Evolutionary conservation across 2,329 filamentous ascomycete species (phyloP).

Genomic region (Endoconidiophora laricicola): DNA sequence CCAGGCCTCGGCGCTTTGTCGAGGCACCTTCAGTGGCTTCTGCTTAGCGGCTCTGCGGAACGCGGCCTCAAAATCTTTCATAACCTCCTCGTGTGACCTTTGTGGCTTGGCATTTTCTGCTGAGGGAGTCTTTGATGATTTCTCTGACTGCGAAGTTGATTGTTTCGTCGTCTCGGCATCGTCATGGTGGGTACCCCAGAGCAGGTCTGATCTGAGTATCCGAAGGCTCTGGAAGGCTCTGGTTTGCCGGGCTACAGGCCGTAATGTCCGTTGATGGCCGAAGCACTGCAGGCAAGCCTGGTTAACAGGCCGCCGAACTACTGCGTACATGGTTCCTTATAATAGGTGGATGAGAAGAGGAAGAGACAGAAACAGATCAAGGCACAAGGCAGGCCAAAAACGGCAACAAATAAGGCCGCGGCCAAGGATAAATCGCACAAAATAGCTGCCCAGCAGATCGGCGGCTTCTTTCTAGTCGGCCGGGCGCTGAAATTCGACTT

Average conservation of each 20-base stretch:
- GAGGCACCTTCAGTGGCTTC: slow-evolving; percentile 1
- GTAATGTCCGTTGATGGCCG: background rate
- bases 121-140: too few relatives aligned
- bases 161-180: background rate
- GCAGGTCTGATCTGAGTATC: background rate
- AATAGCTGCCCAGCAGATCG: too few relatives aligned
- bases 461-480: too few relatives aligned
- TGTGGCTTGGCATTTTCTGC: background rate
- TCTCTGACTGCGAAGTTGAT: background rate
- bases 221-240: background rate
- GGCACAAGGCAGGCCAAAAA: background rate
- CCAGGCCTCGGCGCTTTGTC: slow-evolving; percentile 3
- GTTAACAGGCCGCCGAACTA: slow-evolving; percentile 1
- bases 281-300: slow-evolving; percentile 1
- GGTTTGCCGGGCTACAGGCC: background rate
- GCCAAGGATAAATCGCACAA: too few relatives aligned
- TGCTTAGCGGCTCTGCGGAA: slow-evolving; percentile 1
- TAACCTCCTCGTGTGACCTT: background rate
- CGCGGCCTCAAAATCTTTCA: slow-evolving; percentile 4
- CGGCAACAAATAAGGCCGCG: background rate
- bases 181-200: background rate
- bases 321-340: slow-evolving; percentile 6
- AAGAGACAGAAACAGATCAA: background rate
- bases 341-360: background rate
- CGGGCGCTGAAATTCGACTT: too few relatives aligned